Percentiles rank a stretch among this genome's conserved stretches.
Evolutionary conservation across 2,329 filamentous ascomycete genomes (phyloP).

Genomic region (Biscogniauxia marginata): DNA sequence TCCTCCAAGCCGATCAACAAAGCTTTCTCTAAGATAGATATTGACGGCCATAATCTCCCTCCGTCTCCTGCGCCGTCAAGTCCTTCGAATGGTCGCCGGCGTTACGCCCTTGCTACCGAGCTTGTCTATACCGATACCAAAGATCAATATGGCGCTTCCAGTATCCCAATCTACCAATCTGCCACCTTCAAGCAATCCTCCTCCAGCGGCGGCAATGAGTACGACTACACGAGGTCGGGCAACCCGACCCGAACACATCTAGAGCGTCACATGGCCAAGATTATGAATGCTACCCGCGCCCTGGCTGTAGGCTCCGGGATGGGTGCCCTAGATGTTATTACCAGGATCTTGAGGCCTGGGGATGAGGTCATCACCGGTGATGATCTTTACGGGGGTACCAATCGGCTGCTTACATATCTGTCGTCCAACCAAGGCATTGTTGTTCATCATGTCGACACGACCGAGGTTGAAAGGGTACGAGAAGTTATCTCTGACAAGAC

Average conservation of each 20-base stretch:
- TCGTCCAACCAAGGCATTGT: constrained; percentile 86
- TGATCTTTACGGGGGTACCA: constrained; percentile 93
- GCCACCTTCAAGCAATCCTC: constrained; percentile 96
- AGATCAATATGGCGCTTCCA: constrained; percentile 96
- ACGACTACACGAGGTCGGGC: constrained; percentile 97
- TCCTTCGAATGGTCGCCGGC: constrained; percentile 74
- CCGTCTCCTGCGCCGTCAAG: constrained; percentile 92
- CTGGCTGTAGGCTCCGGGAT: constrained; percentile 95
- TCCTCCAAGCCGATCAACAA: constrained; percentile 47
- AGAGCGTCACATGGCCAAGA: constrained; percentile 95
- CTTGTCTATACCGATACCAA: constrained; percentile 93
- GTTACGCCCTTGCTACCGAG: constrained; percentile 93
- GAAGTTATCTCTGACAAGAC: constrained; percentile 75
- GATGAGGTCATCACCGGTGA: constrained; percentile 98
- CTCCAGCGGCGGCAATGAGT: constrained; percentile 78
- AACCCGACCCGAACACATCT: constrained; percentile 96
- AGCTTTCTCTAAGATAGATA: constrained; percentile 63
- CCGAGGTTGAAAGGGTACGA: constrained; percentile 68
- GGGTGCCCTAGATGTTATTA: constrained; percentile 96
- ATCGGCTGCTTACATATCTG: constrained; percentile 89
- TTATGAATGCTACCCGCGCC: constrained; percentile 91
- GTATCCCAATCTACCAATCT: constrained; percentile 96
- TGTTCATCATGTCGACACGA: constrained; percentile 96
- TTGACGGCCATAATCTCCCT: constrained; percentile 81
- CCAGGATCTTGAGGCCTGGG: constrained; percentile 81